These are phyloP conservation scores for Discostella stelligeroides DNA, from an alignment of 108 stramenopile genomes.

Conservation along the genomic window DNA sequence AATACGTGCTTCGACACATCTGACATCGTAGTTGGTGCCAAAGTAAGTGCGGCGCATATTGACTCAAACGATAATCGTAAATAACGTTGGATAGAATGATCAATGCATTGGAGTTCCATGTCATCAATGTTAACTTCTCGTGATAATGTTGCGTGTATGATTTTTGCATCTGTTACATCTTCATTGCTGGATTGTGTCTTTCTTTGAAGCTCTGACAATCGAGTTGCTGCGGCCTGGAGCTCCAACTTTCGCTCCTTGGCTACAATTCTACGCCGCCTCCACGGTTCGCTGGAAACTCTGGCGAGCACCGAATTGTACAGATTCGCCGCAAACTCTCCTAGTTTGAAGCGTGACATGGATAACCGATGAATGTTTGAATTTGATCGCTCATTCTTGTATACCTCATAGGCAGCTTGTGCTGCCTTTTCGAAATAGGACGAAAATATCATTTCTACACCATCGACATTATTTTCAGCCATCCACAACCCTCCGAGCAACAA, in stretches of 20 bases:
- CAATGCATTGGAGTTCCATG: conserved; percentile 48
- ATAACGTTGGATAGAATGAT: conserved; percentile 48
- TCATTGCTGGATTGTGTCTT: conserved; percentile 31
- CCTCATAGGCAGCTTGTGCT: conserved; percentile 37
- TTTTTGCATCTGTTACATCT: conserved; percentile 18
- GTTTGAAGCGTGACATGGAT: conserved; percentile 51
- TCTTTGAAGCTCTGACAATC: conserved; percentile 43
- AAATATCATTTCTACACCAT: conserved; percentile 60
- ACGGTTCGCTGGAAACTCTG: conserved; percentile 65
- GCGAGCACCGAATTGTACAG: conserved; percentile 53
- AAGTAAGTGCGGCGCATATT: conserved; percentile 57
- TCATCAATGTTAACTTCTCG: conserved; percentile 49
- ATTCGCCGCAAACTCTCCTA: conserved; percentile 65
- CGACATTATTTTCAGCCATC: conserved; percentile 78
- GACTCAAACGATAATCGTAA: conserved; percentile 61
- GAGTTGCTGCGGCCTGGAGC: conserved; percentile 30
- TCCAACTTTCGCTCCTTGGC: conserved; percentile 52
- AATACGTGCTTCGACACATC: conserved; percentile 74
- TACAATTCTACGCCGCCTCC: conserved; percentile 57
- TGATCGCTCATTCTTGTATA: conserved; percentile 28
- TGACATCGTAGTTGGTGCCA: conserved; percentile 45
- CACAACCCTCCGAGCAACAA: conserved; percentile 65
- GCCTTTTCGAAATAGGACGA: conserved; percentile 71
- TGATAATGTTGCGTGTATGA: conserved; percentile 21
- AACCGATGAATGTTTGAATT: conserved; percentile 30